These are phyloP conservation scores for Thuidium tamariscinum DNA, from an alignment of 225 moss, liverwort and hornwort species.

Conservation along the genomic window DNA sequence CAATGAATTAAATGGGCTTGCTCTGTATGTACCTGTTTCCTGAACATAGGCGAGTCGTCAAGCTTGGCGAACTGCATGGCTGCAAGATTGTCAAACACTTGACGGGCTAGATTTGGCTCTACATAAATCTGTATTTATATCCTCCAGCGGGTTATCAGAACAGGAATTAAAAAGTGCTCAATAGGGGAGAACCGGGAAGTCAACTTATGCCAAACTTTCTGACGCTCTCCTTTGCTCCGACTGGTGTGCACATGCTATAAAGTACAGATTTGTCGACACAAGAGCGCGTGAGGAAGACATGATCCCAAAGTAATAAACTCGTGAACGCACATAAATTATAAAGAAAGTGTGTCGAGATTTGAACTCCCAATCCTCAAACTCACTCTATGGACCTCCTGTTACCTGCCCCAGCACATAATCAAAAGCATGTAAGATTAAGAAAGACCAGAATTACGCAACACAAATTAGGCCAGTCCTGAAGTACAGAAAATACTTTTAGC, in stretches of 20 bases:
- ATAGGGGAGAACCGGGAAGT: background rate
- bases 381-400: background rate
- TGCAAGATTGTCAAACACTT: conserved; percentile 32
- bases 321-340: background rate
- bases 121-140: background rate
- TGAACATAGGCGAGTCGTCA: conserved; percentile 94
- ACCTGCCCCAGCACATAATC: background rate
- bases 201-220: background rate
- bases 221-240: background rate
- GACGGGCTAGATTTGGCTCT: background rate
- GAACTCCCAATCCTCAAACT: background rate
- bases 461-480: background rate
- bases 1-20: background rate
- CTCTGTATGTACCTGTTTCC: conserved; percentile 57
- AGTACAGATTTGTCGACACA: background rate
- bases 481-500: background rate
- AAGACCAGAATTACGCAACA: background rate
- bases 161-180: background rate
- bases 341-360: background rate
- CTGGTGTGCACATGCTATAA: background rate
- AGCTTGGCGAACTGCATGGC: conserved; percentile 95
- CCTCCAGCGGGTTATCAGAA: background rate
- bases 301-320: background rate
- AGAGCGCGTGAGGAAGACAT: background rate
- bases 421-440: background rate